Percentiles rank a stretch among this genome's conserved stretches.
phyloP scores from a whole-genome alignment of 192 early-diverging fungal genomes.

The Gigaspora rosea region DNA sequence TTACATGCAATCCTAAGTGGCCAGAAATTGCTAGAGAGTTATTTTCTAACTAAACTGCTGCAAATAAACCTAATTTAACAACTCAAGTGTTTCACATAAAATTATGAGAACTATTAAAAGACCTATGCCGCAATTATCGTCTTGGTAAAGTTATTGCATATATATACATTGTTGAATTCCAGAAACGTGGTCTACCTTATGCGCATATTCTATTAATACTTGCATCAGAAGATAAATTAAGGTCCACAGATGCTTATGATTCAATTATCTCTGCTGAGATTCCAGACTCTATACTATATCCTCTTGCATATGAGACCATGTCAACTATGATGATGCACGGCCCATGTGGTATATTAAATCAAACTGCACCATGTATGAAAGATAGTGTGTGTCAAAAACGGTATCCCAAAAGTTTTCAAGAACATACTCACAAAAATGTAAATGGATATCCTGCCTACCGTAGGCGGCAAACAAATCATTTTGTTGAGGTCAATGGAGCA shows the following conservation, averaged over 20 bases:
- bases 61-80: slow-evolving; percentile 34
- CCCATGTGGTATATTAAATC: slow-evolving; percentile 32
- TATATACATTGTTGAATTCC: slow-evolving; percentile 43
- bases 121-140: slow-evolving; percentile 15
- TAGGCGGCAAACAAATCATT: neutral
- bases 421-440: slow-evolving; percentile 15
- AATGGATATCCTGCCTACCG: slow-evolving; percentile 40
- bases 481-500: neutral
- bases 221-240: slow-evolving; percentile 10
- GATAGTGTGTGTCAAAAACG: slow-evolving; percentile 34
- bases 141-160: slow-evolving; percentile 38
- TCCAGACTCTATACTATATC: slow-evolving; percentile 21
- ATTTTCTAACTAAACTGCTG: slow-evolving; percentile 7
- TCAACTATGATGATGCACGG: slow-evolving; percentile 39
- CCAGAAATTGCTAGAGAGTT: slow-evolving; percentile 29
- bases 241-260: slow-evolving; percentile 31
- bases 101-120: slow-evolving; percentile 21
- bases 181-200: slow-evolving; percentile 48
- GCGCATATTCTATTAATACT: slow-evolving; percentile 42
- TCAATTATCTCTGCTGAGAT: slow-evolving; percentile 37
- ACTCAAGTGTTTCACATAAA: slow-evolving; percentile 33
- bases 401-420: slow-evolving; percentile 25
- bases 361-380: slow-evolving; percentile 34
- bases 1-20: slow-evolving; percentile 39
- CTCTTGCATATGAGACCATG: slow-evolving; percentile 32